phyloP scores from a whole-genome alignment of 1,284 basidiomycete species.

The Phylloboletellus chloephorus region DNA sequence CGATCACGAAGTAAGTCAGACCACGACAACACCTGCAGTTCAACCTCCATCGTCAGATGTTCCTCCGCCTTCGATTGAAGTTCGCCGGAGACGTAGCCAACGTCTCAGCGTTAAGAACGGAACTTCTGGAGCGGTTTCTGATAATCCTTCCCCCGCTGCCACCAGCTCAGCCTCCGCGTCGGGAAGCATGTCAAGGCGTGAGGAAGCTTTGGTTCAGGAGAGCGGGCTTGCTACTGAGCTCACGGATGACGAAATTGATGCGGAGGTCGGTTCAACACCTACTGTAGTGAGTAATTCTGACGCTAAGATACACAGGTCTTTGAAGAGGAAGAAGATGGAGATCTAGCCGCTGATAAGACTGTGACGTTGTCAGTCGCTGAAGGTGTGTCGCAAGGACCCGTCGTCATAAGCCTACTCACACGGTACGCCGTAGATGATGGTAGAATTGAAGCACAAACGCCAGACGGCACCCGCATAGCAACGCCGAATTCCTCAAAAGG shows the following conservation, averaged over 20 bases:
- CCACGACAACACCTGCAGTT: slow-evolving; percentile 26
- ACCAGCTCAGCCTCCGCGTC: slow-evolving; percentile 16
- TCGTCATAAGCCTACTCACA: slow-evolving; percentile 10
- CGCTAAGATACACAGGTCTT: slow-evolving; percentile 44
- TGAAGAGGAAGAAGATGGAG: slow-evolving; percentile 67
- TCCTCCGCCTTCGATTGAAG: slow-evolving; percentile 32
- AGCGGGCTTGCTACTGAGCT: slow-evolving; percentile 65
- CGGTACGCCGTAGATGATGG: slow-evolving; percentile 62
- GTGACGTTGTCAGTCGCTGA: slow-evolving; percentile 79
- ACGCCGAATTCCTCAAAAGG: slow-evolving; percentile 65
- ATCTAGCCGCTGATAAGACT: slow-evolving; percentile 73
- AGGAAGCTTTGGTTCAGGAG: slow-evolving; percentile 57
- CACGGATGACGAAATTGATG: slow-evolving; percentile 77
- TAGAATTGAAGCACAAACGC: slow-evolving; percentile 91
- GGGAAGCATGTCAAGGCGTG: slow-evolving; percentile 24
- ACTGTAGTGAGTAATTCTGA: slow-evolving; percentile 2
- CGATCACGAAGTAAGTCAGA: slow-evolving; percentile 21
- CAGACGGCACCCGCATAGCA: slow-evolving; percentile 89
- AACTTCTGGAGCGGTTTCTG: slow-evolving; percentile 16
- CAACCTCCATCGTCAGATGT: slow-evolving; percentile 29
- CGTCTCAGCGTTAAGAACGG: slow-evolving; percentile 72
- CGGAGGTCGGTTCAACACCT: slow-evolving; percentile 40
- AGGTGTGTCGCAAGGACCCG: slow-evolving; percentile 43
- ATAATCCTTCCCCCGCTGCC: slow-evolving; percentile 22
- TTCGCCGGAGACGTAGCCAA: slow-evolving; percentile 71